Evolutionary conservation across 306 rosid genomes (phyloP), one percentile per base, ranked within the genome.

Genomic region (Cicer bijugum): DNA sequence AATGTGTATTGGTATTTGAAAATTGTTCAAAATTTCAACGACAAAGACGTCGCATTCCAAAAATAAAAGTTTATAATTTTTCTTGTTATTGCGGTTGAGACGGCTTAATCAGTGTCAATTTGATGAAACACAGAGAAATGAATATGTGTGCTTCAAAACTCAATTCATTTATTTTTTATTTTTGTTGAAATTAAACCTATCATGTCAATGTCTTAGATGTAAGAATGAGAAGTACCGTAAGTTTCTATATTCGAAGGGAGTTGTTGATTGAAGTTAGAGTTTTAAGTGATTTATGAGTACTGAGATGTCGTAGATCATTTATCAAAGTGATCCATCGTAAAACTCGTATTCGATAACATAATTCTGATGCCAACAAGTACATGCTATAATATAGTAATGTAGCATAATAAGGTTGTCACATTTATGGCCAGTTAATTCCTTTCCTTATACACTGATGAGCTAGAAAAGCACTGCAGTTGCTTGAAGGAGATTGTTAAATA

Each of bases 391-490:
- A 19, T 39, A 19, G 19, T 66, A 20, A 20, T 44, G 7, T 47
- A 51, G 58, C 62, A 67, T 16, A 56, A 66, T 15, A 67, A 47
- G 64, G 44, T 55, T 61, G 40, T 38, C 53, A 73, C 43, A 51
- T 72, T 57, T 66, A 37, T 72, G 75, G 28, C 75, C 8, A 35
- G 28, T 58, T 80, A 70, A 19, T 66, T 38, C 48, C 39, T 40
- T 74, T 59, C 58, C 42, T 40, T n/a, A 17, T 45, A 38, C 16
- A 74, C 44, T 72, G 9, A 42, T 70, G 9, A 55, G 78, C 45
- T 47, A 57, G 16, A 50, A 52, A 71, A 35, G 8, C 50, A 71
- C 44, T 33, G 43, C 33, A 51, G 58, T 50, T 15, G 5, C 60
- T 42, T 1, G 9, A 46, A 23, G 28, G 16, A 70, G 40, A 50